Conservation (phyloP, 2,329 filamentous ascomycete genomes). For the Curvularia hawaiiensis region DNA sequence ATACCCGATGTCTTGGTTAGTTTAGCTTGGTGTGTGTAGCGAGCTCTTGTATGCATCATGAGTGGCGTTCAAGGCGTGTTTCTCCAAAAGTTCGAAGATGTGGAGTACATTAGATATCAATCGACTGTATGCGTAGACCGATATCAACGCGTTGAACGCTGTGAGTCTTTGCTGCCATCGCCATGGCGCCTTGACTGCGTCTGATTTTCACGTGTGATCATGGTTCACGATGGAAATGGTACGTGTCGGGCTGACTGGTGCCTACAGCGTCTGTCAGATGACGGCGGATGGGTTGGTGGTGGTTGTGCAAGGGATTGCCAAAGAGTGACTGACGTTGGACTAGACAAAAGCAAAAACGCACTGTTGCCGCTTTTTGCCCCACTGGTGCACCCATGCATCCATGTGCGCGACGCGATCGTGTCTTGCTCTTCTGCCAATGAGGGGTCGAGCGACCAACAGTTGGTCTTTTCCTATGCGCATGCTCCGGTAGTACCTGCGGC, state of each 20-base stretch:
- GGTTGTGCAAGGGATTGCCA: slow-evolving; percentile 18
- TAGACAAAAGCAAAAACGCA: slow-evolving; percentile 22
- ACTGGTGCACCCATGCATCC: slow-evolving; percentile 7
- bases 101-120: slow-evolving; percentile 15
- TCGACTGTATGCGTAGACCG: slow-evolving; percentile 12
- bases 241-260: neutral
- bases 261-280: neutral
- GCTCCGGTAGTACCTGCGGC: no score
- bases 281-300: slow-evolving; percentile 9
- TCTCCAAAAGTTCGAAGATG: slow-evolving; percentile 1
- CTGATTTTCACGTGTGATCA: neutral
- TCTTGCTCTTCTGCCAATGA: slow-evolving; percentile 13
- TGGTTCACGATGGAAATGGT: neutral
- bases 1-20: slow-evolving; percentile 5
- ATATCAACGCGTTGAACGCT: slow-evolving; percentile 7
- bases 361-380: slow-evolving; percentile 16
- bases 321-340: slow-evolving; percentile 22
- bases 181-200: neutral
- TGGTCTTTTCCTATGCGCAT: neutral
- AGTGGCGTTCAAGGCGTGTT: slow-evolving; percentile 15
- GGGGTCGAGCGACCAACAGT: slow-evolving; percentile 14
- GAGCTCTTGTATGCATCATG: neutral
- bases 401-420: slow-evolving; percentile 25
- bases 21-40: slow-evolving; percentile 1
- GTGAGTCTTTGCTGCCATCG: neutral